These are phyloP conservation scores for Phytophthora palmivora DNA, from an alignment of 352 stramenopile genomes.

Conservation along the genomic window DNA sequence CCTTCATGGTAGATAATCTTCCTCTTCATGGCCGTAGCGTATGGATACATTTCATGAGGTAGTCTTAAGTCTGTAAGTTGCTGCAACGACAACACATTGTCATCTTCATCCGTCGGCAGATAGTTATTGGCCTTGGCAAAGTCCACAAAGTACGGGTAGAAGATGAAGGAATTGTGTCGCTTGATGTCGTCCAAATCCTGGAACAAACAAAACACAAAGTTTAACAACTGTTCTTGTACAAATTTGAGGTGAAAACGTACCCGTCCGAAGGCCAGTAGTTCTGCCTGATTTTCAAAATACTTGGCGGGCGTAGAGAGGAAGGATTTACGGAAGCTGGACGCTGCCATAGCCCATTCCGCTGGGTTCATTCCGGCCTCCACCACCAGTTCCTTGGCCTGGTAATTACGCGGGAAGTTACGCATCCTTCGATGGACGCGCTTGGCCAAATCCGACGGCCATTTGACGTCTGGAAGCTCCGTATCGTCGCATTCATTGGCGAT, in stretches of 20 bases:
- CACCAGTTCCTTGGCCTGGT: slow-evolving; percentile 69
- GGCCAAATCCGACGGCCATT: slow-evolving; percentile 49
- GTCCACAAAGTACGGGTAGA: slow-evolving; percentile 80
- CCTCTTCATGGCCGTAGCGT: slow-evolving; percentile 77
- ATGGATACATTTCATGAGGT: slow-evolving; percentile 88
- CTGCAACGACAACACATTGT: slow-evolving; percentile 58
- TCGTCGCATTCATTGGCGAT: not conserved
- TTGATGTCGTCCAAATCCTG: slow-evolving; percentile 60
- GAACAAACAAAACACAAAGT: slow-evolving; percentile 7
- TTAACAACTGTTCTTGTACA: slow-evolving; percentile 20
- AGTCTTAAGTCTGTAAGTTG: slow-evolving; percentile 78
- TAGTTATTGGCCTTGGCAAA: slow-evolving; percentile 58
- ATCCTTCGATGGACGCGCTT: slow-evolving; percentile 54
- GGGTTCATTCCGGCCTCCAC: slow-evolving; percentile 74
- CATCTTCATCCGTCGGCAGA: slow-evolving; percentile 40
- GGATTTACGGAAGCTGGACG: slow-evolving; percentile 66
- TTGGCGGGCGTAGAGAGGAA: slow-evolving; percentile 59
- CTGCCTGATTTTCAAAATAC: slow-evolving; percentile 64
- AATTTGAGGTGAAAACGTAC: slow-evolving; percentile 17
- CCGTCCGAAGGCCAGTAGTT: slow-evolving; percentile 62
- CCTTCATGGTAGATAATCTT: slow-evolving; percentile 93
- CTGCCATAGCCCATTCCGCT: slow-evolving; percentile 62
- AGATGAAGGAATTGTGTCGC: slow-evolving; percentile 66
- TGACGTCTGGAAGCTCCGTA: slow-evolving; percentile 4
- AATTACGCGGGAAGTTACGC: slow-evolving; percentile 73